Conservation (phyloP, 2,329 filamentous ascomycete species). For the Aphanoascus verrucosus region DNA sequence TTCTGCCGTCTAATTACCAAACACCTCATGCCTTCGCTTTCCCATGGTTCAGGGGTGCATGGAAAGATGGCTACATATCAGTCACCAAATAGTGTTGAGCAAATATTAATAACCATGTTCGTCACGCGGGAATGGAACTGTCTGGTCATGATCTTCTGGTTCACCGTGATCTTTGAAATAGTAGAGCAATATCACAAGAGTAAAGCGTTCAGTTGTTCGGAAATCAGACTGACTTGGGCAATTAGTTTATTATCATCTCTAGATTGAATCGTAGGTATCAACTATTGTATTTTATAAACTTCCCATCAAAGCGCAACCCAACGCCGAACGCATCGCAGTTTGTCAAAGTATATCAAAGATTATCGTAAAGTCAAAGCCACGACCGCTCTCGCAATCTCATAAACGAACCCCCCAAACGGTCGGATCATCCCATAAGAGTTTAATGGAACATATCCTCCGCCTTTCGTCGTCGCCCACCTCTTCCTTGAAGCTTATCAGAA, state of each 20-base stretch:
- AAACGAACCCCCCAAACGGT: background rate
- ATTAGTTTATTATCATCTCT: background rate
- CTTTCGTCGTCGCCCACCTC: constrained; percentile 50
- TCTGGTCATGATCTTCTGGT: too few relatives aligned
- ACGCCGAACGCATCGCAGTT: background rate
- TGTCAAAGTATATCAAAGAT: background rate
- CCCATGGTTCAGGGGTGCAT: constrained; percentile 37
- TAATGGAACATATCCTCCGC: constrained; percentile 64
- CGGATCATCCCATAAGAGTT: background rate
- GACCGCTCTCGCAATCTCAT: too few relatives aligned
- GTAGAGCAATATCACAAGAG: too few relatives aligned
- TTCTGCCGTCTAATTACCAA: constrained; percentile 40
- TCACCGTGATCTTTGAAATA: too few relatives aligned
- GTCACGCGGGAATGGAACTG: too few relatives aligned
- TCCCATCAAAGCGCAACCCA: background rate
- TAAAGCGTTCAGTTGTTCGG: too few relatives aligned
- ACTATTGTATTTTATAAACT: background rate
- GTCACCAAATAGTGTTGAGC: constrained; percentile 24
- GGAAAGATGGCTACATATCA: constrained; percentile 38
- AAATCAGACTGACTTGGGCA: too few relatives aligned
- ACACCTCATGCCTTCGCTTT: constrained; percentile 32
- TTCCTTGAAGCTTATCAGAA: constrained; percentile 48
- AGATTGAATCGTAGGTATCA: background rate
- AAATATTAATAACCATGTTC: too few relatives aligned
- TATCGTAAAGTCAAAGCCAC: background rate